These are phyloP conservation scores for thale cress (Arabidopsis thaliana) DNA, from an alignment of 345 rosid genomes.

Conservation along the genomic window TAIR10.1 NC_003076.8:5778001-5778500, in stretches of 20 bases:
- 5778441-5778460: constrained; percentile 59
- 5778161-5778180: constrained; percentile 58
- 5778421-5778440: constrained; percentile 31
- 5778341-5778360: constrained; percentile 18
- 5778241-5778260: constrained; percentile 61
- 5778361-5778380: constrained; percentile 14
- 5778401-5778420: background rate
- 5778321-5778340: background rate
- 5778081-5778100: constrained; percentile 75
- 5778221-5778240: constrained; percentile 68
- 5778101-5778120: constrained; percentile 61
- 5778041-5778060: constrained; percentile 46
- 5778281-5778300: constrained; percentile 96
- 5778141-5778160: constrained; percentile 62
- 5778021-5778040: no score
- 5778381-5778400: constrained; percentile 10
- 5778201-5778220: constrained; percentile 71
- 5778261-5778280: constrained; percentile 61
- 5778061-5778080: constrained; percentile 56
- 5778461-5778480: constrained; percentile 61
- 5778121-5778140: constrained; percentile 73
- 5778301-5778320: constrained; percentile 36
- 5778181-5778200: constrained; percentile 82
- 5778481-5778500: constrained; percentile 63
- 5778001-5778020: no score